A percentile compares a stretch with the other conserved stretches of the same genome.
Evolutionary conservation across 2,329 filamentous ascomycete genomes (phyloP).

Genomic region (Teratosphaeria nubilosa): DNA sequence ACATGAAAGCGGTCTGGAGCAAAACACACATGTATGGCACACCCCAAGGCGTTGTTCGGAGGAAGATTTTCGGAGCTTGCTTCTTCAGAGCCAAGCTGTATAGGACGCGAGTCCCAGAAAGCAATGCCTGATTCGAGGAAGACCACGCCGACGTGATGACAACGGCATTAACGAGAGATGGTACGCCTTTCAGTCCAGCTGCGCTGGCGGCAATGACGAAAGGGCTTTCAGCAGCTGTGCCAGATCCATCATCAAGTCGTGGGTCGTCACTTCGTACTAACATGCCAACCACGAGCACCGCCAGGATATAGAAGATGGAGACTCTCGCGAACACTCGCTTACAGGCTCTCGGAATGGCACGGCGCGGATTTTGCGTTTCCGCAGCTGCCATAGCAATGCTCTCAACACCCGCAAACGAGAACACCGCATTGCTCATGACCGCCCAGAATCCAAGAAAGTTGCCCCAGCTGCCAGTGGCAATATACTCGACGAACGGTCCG

Average conservation of each 20-base stretch:
- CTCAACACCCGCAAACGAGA: conserved; percentile 38
- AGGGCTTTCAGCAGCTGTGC: conserved; percentile 35
- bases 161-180: conserved; percentile 58
- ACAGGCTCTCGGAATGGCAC: conserved; percentile 27
- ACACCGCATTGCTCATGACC: conserved; percentile 24
- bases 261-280: conserved; percentile 31
- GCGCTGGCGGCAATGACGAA: conserved; percentile 51
- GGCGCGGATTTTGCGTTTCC: conserved; percentile 17
- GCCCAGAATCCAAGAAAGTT: conserved; percentile 33
- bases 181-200: conserved; percentile 50
- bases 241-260: conserved; percentile 15
- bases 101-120: conserved; percentile 42
- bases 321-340: conserved; percentile 37
- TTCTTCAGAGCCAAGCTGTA: conserved; percentile 50
- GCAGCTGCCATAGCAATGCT: conserved; percentile 27
- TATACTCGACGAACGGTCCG: conserved; percentile 21
- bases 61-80: conserved; percentile 50
- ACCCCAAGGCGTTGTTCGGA: conserved; percentile 32
- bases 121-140: conserved; percentile 47
- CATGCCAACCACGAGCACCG: conserved; percentile 28
- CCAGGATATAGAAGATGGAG: conserved; percentile 34
- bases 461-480: conserved; percentile 22
- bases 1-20: conserved; percentile 19
- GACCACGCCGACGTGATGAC: conserved; percentile 56
- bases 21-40: conserved; percentile 38